Conservation (phyloP, 805 yeast species). For the Metschnikowia continentalis region DNA sequence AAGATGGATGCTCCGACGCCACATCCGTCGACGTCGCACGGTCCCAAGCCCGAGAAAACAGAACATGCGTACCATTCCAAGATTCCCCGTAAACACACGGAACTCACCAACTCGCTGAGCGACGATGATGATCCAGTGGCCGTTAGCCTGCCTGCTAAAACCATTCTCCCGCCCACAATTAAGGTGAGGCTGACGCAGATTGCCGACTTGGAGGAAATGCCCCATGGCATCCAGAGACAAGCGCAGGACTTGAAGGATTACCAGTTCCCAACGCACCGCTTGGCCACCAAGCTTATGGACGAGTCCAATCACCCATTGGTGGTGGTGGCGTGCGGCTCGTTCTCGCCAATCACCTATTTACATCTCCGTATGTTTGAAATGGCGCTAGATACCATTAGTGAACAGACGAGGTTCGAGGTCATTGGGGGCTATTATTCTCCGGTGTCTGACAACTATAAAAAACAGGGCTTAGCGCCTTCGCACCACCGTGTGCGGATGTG, state of each 20-base stretch:
- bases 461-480: constrained; percentile 87
- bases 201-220: constrained; percentile 95
- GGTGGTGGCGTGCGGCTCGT: constrained; percentile 95
- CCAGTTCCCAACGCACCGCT: constrained; percentile 81
- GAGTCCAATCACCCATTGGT: constrained; percentile 83
- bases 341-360: constrained; percentile 90
- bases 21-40: constrained; percentile 34
- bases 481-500: constrained; percentile 95
- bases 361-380: constrained; percentile 97
- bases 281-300: constrained; percentile 65
- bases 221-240: constrained; percentile 88
- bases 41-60: constrained; percentile 9
- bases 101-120: constrained; percentile 44
- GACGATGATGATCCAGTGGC: constrained; percentile 27
- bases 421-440: constrained; percentile 97
- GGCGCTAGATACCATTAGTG: constrained; percentile 92
- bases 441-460: constrained; percentile 86
- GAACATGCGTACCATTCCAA: constrained; percentile 26
- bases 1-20: constrained; percentile 73
- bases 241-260: constrained; percentile 67
- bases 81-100: constrained; percentile 56
- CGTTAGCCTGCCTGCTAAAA: constrained; percentile 6
- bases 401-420: constrained; percentile 90
- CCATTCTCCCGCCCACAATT: constrained; percentile 39
- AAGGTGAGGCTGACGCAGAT: constrained; percentile 57